Evolutionary conservation across 2,329 filamentous ascomycete species (phyloP), one percentile per base, ranked within the genome.

Genomic region (Fusarium gaditjirri): DNA sequence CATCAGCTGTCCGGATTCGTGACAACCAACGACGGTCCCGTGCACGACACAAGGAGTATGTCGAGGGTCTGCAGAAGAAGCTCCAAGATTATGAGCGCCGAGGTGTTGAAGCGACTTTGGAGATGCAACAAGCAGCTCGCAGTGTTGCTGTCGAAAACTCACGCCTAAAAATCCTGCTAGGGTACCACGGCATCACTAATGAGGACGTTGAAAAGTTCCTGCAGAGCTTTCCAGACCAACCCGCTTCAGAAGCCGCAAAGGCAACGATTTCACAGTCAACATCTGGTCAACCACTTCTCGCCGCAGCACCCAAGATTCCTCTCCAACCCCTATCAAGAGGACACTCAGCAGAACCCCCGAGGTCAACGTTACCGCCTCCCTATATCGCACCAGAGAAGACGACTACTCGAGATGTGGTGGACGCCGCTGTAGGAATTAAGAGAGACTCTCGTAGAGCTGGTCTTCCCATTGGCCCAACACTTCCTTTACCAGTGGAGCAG

Each of bases 21-120:
- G 83, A 87, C 69, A 88, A 87, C 76, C 87, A 89, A 79, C 85
- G 86, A 50, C 85, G 84, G 39, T 87, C 84, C 21, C 83, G 87
- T 39, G 86, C 84, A 33, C 85, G 87, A 41, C 84, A 83, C 36
- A 85, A 84, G 65, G 86, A 87, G 68, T 85, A 86, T 64, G 78
- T 88, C 61, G 82, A 84, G 55, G 81, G 81, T 19, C 80, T 90
- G 65, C 85, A 87, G 74, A 79, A 75, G 27, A 82, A 82, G 46
- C 68, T 89, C 38, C 81, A 81, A 25, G 84, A 85, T 33, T 85
- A 84, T 75, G 85, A 88, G 78, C 78, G 78, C n/a, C 81, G 78
- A 9, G 86, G 84, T 27, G 81, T 85, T 21, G 81, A 84, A 60
- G 87, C 87, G 8, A 86, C 85, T 6, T 73, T 85, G 16, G 85